Percentiles rank a stretch among this genome's conserved stretches.
Conservation (phyloP, 1,284 basidiomycete genomes). For the Ustilago crameri region DNA sequence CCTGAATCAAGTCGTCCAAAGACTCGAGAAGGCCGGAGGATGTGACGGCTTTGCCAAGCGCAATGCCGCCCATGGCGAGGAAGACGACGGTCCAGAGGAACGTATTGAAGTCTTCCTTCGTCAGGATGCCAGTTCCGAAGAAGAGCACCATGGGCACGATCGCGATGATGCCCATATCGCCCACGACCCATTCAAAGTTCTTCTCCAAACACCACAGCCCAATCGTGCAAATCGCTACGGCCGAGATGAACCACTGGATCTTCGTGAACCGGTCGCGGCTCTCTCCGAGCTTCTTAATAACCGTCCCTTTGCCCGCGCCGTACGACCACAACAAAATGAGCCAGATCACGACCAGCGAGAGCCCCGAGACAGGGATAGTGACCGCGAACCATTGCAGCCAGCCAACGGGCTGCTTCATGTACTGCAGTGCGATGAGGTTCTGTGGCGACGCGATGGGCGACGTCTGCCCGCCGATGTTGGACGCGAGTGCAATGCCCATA, state of each 20-base stretch:
- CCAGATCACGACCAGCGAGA: conserved; percentile 92
- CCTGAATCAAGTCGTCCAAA: conserved; percentile 73
- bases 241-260: conserved; percentile 90
- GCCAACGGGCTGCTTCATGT: conserved; percentile 86
- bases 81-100: conserved; percentile 68
- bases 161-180: conserved; percentile 96
- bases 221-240: conserved; percentile 88
- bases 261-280: conserved; percentile 73
- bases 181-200: conserved; percentile 80
- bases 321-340: conserved; percentile 86
- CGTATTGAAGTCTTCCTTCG: conserved; percentile 76
- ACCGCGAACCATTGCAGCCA: conserved; percentile 97
- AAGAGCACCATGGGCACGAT: conserved; percentile 91
- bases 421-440: conserved; percentile 89
- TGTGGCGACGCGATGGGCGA: conserved; percentile 93
- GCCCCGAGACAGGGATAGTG: conserved; percentile 85
- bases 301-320: conserved; percentile 76
- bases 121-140: conserved; percentile 91
- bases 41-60: conserved; percentile 91
- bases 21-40: conserved; percentile 82
- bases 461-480: conserved; percentile 97
- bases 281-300: conserved; percentile 62
- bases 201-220: conserved; percentile 90
- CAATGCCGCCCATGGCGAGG: conserved; percentile 90
- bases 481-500: conserved; percentile 93